Conservation (phyloP, 1,284 basidiomycete species). For the Melampsora abietis-canadensis region DNA sequence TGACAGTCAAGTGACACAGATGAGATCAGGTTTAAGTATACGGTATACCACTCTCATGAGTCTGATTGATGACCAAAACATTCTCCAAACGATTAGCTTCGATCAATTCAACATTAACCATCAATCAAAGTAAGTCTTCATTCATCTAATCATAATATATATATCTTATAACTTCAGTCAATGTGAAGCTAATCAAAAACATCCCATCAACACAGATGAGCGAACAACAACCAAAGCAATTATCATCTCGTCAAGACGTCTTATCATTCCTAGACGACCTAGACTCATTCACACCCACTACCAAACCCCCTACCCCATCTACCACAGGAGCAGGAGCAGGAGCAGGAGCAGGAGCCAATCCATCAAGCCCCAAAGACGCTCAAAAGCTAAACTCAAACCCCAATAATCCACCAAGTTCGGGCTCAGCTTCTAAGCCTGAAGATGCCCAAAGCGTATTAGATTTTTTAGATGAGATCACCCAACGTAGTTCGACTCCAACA, state of each 20-base stretch:
- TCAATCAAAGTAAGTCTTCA: too few relatives aligned
- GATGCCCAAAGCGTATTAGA: slow-evolving; percentile 41
- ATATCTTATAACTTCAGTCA: too few relatives aligned
- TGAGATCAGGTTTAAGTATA: too few relatives aligned
- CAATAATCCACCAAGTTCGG: neutral
- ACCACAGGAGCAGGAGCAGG: neutral
- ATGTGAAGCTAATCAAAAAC: neutral
- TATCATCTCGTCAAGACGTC: slow-evolving; percentile 13
- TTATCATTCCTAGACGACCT: slow-evolving; percentile 35
- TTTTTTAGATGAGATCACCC: slow-evolving; percentile 41
- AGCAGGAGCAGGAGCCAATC: neutral
- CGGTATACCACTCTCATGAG: too few relatives aligned
- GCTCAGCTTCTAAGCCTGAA: slow-evolving; percentile 5
- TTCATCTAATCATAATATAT: neutral
- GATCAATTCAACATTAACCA: neutral
- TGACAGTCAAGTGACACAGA: too few relatives aligned
- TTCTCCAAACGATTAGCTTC: too few relatives aligned
- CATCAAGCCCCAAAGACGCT: neutral
- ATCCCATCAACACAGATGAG: neutral
- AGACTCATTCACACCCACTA: slow-evolving; percentile 22
- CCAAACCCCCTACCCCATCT: neutral
- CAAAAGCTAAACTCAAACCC: neutral
- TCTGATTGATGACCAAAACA: too few relatives aligned
- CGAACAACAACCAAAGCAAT: slow-evolving; percentile 11
- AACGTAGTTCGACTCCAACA: slow-evolving; percentile 26